phyloP scores from a whole-genome alignment of 2,329 filamentous ascomycete species.

The Fusarium coffeatum region DNA sequence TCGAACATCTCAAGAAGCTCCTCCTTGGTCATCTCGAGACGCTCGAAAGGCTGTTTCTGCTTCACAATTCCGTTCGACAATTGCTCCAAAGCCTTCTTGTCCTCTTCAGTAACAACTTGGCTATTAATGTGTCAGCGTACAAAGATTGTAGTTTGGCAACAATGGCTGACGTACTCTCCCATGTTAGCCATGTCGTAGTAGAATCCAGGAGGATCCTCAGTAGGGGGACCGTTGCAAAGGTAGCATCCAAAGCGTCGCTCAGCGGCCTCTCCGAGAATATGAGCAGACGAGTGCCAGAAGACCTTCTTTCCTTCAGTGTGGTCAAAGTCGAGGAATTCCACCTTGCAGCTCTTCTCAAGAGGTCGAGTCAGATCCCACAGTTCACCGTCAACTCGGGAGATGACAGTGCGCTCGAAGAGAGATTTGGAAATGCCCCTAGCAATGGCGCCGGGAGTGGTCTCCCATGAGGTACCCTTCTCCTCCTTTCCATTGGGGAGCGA shows the following conservation, averaged over 20 bases:
- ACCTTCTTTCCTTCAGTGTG: constrained; percentile 77
- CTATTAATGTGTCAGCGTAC: constrained; percentile 62
- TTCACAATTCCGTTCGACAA: constrained; percentile 88
- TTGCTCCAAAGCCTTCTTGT: constrained; percentile 87
- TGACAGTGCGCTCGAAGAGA: constrained; percentile 85
- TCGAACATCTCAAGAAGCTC: constrained; percentile 94
- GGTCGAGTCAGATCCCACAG: constrained; percentile 95
- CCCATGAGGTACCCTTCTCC: constrained; percentile 83
- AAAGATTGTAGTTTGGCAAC: not conserved
- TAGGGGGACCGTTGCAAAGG: constrained; percentile 92
- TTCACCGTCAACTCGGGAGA: constrained; percentile 84
- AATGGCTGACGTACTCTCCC: constrained; percentile 49
- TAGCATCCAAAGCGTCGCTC: constrained; percentile 92
- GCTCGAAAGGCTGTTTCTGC: constrained; percentile 95
- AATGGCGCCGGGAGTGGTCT: constrained; percentile 87
- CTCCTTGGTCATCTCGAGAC: constrained; percentile 88
- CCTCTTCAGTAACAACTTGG: constrained; percentile 76
- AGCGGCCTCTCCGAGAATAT: constrained; percentile 93
- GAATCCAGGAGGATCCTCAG: constrained; percentile 81
- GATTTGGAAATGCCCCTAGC: constrained; percentile 85
- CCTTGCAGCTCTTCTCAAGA: constrained; percentile 85
- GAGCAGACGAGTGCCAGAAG: constrained; percentile 97
- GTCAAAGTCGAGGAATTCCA: constrained; percentile 88
- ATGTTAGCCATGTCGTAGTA: constrained; percentile 92
- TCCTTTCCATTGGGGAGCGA: constrained; percentile 78